Evolutionary conservation across 1,139 yeast species (phyloP).

Genomic region (Williopsis jadinii): DNA sequence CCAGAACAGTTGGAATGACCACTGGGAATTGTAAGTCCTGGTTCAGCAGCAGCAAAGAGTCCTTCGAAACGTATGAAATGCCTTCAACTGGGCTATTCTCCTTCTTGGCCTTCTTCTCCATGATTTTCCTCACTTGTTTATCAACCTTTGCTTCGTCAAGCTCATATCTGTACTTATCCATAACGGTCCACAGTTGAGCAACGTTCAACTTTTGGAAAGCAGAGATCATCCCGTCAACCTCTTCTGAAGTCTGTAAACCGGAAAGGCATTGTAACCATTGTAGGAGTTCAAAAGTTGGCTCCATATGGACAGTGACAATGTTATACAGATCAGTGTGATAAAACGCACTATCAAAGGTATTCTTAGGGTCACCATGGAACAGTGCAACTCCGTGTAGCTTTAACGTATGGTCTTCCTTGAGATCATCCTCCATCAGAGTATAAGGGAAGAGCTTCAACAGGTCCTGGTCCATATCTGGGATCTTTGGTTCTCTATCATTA

Average conservation of each 20-base stretch:
- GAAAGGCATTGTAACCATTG: slow-evolving; percentile 92
- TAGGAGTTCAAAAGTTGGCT: slow-evolving; percentile 69
- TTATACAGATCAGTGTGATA: slow-evolving; percentile 15
- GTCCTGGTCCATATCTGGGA: slow-evolving; percentile 33
- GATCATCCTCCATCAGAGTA: slow-evolving; percentile 29
- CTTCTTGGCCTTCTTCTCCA: slow-evolving; percentile 25
- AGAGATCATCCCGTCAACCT: slow-evolving; percentile 48
- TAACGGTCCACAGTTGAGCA: slow-evolving; percentile 60
- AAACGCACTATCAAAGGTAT: slow-evolving; percentile 17
- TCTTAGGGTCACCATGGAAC: slow-evolving; percentile 9
- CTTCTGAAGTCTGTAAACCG: slow-evolving; percentile 46
- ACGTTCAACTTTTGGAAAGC: slow-evolving; percentile 59
- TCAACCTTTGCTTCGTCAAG: slow-evolving; percentile 63
- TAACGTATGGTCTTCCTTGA: slow-evolving; percentile 1
- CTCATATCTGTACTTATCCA: slow-evolving; percentile 78
- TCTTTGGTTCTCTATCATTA: slow-evolving; percentile 56
- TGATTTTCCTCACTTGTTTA: slow-evolving; percentile 33
- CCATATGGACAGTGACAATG: slow-evolving; percentile 60
- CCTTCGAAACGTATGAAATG: not conserved
- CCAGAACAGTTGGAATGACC: slow-evolving; percentile 52
- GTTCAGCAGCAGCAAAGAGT: slow-evolving; percentile 15
- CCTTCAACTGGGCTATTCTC: slow-evolving; percentile 25
- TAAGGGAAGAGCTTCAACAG: slow-evolving; percentile 36
- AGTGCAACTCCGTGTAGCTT: slow-evolving; percentile 22
- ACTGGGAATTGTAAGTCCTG: slow-evolving; percentile 26